phyloP scores from a whole-genome alignment of 2,329 filamentous ascomycete genomes.

The Colletotrichum karsti region DNA sequence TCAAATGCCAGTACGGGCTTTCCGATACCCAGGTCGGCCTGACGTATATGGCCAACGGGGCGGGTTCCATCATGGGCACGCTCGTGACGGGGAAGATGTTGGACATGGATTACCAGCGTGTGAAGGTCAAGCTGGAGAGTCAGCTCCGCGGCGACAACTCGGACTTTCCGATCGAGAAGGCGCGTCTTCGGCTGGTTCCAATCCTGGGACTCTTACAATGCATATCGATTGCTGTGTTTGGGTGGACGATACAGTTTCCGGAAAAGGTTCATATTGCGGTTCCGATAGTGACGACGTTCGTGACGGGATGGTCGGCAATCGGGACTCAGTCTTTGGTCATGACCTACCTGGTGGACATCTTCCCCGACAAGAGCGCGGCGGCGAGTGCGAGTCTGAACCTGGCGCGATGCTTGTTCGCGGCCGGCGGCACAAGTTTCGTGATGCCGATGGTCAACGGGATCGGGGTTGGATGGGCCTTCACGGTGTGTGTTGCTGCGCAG shows the following conservation, averaged over 20 bases:
- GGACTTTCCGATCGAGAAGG: conserved; percentile 57
- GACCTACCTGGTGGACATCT: conserved; percentile 64
- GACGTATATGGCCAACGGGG: conserved; percentile 63
- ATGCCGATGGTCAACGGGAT: conserved; percentile 57
- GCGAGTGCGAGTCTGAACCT: conserved; percentile 63
- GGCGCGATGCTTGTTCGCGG: conserved; percentile 59
- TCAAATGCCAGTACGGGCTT: conserved; percentile 51
- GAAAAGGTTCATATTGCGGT: conserved; percentile 53
- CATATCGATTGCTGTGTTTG: conserved; percentile 56
- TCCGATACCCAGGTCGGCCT: conserved; percentile 55
- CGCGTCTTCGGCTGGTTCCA: conserved; percentile 58
- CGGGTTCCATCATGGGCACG: conserved; percentile 62
- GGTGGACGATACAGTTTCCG: conserved; percentile 59
- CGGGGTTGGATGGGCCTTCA: conserved; percentile 44
- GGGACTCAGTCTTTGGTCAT: conserved; percentile 57
- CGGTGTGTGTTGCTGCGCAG: conserved; percentile 52
- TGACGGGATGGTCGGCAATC: conserved; percentile 60
- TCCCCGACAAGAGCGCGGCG: conserved; percentile 55
- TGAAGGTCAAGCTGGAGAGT: conserved; percentile 38
- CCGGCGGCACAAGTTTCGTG: conserved; percentile 51
- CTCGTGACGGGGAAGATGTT: conserved; percentile 60
- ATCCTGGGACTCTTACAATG: conserved; percentile 54
- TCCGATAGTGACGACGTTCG: conserved; percentile 58
- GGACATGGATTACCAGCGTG: conserved; percentile 57
- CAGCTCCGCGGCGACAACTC: background rate